phyloP scores from a whole-genome alignment of 73 alveolate species.

The Blepharisma japonicum region DNA sequence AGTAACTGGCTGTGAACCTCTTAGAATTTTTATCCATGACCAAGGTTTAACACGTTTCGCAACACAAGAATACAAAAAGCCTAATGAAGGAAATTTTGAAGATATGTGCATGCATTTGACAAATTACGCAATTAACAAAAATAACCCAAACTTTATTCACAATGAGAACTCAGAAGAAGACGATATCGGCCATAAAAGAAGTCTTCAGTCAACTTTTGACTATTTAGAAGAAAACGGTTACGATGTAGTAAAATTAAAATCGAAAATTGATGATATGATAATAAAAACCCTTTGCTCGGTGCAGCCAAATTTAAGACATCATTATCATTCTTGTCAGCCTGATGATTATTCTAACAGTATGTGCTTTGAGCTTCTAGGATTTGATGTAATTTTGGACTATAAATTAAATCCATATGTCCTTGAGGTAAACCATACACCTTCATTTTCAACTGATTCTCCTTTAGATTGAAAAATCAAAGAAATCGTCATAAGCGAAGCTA shows the following conservation, averaged over 20 bases:
- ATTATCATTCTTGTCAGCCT: constrained; percentile 60
- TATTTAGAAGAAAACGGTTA: constrained; percentile 40
- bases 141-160: constrained; percentile 51
- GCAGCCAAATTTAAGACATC: constrained; percentile 60
- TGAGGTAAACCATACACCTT: constrained; percentile 77
- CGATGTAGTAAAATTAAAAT: constrained; percentile 49
- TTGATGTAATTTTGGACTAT: constrained; percentile 64
- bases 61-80: constrained; percentile 65
- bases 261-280: constrained; percentile 48
- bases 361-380: constrained; percentile 76
- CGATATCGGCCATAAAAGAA: constrained; percentile 58
- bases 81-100: constrained; percentile 39
- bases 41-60: constrained; percentile 88
- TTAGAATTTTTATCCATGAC: constrained; percentile 77
- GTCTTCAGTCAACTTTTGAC: constrained; percentile 45
- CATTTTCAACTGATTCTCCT: constrained; percentile 75
- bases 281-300: constrained; percentile 66
- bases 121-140: constrained; percentile 61
- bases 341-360: constrained; percentile 54
- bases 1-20: constrained; percentile 69
- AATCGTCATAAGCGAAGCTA: constrained; percentile 56
- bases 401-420: constrained; percentile 61
- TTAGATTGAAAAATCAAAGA: constrained; percentile 63
- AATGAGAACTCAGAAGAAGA: constrained; percentile 50
- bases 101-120: constrained; percentile 67